Evolutionary conservation across 768 basidiomycete genomes (phyloP).

Genomic region (Trametopsis cervina): DNA sequence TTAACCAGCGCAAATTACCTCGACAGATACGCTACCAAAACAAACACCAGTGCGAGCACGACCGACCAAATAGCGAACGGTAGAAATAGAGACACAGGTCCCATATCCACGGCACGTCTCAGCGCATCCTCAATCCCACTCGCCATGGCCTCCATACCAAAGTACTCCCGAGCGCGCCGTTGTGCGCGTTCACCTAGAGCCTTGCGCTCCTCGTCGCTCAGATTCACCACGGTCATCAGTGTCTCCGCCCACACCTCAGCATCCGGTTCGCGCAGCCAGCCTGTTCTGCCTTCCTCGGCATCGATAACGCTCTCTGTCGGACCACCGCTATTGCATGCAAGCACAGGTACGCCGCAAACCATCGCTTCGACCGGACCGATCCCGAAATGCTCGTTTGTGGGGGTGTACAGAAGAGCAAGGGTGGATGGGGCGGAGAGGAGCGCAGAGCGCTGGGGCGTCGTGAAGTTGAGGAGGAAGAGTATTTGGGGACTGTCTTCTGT

Average conservation of each 20-base stretch:
- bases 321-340: conserved; percentile 84
- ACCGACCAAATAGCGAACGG: neutral
- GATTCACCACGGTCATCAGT: conserved; percentile 48
- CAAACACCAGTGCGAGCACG: neutral
- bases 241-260: conserved; percentile 65
- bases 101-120: conserved; percentile 49
- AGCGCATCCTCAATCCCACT: conserved; percentile 49
- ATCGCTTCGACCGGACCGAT: conserved; percentile 95
- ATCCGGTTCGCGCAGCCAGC: conserved; percentile 66
- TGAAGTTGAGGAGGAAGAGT: conserved; percentile 89
- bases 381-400: conserved; percentile 93
- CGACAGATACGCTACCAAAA: neutral
- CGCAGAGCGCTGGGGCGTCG: conserved; percentile 73
- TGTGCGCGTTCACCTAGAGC: conserved; percentile 50
- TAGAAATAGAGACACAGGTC: conserved; percentile 17
- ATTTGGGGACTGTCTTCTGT: conserved; percentile 47
- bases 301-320: conserved; percentile 83
- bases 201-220: conserved; percentile 35
- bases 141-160: conserved; percentile 76
- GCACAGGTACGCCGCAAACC: conserved; percentile 83
- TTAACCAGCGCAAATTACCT: neutral
- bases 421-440: conserved; percentile 66
- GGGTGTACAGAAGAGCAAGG: conserved; percentile 83
- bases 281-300: conserved; percentile 46
- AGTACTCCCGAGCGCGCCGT: conserved; percentile 52